Evolutionary conservation across 2,329 filamentous ascomycete genomes (phyloP).

Genomic region (Microsporum audouinii): DNA sequence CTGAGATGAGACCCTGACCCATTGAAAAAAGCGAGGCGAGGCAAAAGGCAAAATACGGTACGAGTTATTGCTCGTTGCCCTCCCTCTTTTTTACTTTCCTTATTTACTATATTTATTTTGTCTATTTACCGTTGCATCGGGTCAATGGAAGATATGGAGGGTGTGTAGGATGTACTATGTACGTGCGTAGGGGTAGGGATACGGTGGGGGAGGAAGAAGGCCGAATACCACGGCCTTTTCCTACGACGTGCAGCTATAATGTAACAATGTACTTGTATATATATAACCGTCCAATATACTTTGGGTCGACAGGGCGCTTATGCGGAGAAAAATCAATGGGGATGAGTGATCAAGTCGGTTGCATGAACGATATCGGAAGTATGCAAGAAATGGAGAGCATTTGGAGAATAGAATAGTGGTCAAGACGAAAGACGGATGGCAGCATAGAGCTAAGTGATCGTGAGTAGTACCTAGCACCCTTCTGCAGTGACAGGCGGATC

Average conservation of each 20-base stretch:
- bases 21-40: neutral
- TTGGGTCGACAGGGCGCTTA: neutral
- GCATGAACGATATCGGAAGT: constrained; percentile 1
- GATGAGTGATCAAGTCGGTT: neutral
- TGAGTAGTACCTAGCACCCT: neutral
- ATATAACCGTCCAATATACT: neutral
- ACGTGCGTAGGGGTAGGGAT: neutral
- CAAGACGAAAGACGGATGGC: neutral
- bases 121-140: constrained; percentile 4
- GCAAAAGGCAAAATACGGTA: neutral
- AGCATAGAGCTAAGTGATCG: neutral
- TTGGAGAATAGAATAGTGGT: neutral
- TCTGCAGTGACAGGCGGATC: neutral
- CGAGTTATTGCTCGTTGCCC: neutral
- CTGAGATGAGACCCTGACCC: neutral
- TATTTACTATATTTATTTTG: neutral
- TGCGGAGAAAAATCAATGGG: neutral
- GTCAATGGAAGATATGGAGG: neutral
- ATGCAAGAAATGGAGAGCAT: too few species aligned
- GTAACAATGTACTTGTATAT: neutral
- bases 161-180: neutral
- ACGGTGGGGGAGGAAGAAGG: neutral
- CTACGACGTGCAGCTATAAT: neutral
- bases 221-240: neutral
- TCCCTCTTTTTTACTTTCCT: neutral